Evolutionary conservation across 2,329 filamentous ascomycete genomes (phyloP), one percentile per base, ranked within the genome.

Genomic region (Ophiocordyceps robertsii): DNA sequence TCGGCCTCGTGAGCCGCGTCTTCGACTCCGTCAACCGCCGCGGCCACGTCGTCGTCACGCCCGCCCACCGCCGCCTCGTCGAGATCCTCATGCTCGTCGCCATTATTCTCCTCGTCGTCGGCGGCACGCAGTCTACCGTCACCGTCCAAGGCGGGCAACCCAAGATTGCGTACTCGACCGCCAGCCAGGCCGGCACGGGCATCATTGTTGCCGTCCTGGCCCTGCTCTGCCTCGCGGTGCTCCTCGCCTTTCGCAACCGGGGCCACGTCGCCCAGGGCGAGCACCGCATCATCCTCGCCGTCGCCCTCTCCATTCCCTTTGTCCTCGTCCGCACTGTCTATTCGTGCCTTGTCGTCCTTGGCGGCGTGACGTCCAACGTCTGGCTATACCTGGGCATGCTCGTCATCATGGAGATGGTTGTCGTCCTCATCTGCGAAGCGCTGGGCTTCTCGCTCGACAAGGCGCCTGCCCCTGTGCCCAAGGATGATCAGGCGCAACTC

Each of bases 21-120:
- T 70, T 68, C 50, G 67, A 73, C 42, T 74, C 71, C 2, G 56
- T 72, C 31, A 67, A 66, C 33, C 55, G 69, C 16, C 59, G 61
- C 29, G 51, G 53, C 19, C 47, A 47, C 6, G 45, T 49, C 33
- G 24, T 58, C 13, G 48, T 58, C 41, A 56, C 54, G 39, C 53
- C 58, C 42, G 36, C 49, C n/a, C 46, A 51, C 40, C 55, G 59
- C 37, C 58, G 50, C 12, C 53, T 65, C 29, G 58, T 70, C 47
- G 56, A 63, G 41, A 51, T 69, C 37, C 55, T 72, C 27, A 60
- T 70, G 44, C 52, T 63, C 17, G 60, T 67, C 21, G 69, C 49
- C 31, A 49, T 63, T n/a, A 53, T 62, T 27, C 51, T 63, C 10
- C 44, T 61, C 37, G 50, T 59, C 29, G 51, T 59, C 30, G 60